Evolutionary conservation across 2,329 filamentous ascomycete species (phyloP).

Genomic region (Verticillium dahliae): DNA sequence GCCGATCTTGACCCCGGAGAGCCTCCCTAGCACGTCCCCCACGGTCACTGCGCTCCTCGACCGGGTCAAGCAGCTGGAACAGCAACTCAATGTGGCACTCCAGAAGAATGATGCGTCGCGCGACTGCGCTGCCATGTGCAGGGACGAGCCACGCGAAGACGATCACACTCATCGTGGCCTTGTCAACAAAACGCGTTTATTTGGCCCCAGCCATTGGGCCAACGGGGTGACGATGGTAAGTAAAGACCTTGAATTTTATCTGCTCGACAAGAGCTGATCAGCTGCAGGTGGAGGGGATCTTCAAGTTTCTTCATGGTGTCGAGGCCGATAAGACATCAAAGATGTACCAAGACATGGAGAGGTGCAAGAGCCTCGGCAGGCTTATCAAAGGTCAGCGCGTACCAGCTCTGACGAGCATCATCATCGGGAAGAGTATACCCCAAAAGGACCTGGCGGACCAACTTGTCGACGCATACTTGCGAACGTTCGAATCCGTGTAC

Average conservation of each 20-base stretch:
- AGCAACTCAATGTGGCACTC: slow-evolving; percentile 22
- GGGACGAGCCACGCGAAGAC: background rate
- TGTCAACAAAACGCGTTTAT: slow-evolving; percentile 36
- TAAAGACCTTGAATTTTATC: background rate
- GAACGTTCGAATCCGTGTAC: slow-evolving; percentile 49
- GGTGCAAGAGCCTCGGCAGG: slow-evolving; percentile 33
- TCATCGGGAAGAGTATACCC: slow-evolving; percentile 32
- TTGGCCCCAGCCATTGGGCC: slow-evolving; percentile 46
- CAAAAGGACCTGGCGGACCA: slow-evolving; percentile 35
- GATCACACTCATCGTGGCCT: slow-evolving; percentile 16
- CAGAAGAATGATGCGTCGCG: background rate
- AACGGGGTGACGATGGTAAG: slow-evolving; percentile 16
- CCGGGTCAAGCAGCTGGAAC: slow-evolving; percentile 35
- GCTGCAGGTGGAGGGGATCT: slow-evolving; percentile 15
- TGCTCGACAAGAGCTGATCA: background rate
- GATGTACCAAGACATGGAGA: slow-evolving; percentile 23
- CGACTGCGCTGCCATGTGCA: slow-evolving; percentile 1
- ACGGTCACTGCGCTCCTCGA: slow-evolving; percentile 24
- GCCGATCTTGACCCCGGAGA: slow-evolving; percentile 11
- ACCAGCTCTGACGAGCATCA: slow-evolving; percentile 24
- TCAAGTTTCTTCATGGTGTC: slow-evolving; percentile 14
- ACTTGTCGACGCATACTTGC: slow-evolving; percentile 46
- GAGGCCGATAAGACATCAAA: slow-evolving; percentile 20
- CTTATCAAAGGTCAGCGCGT: slow-evolving; percentile 33
- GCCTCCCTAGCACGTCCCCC: slow-evolving; percentile 11